Evolutionary conservation across 2,329 filamentous ascomycete species (phyloP).

Genomic region (Periconia sp.): DNA sequence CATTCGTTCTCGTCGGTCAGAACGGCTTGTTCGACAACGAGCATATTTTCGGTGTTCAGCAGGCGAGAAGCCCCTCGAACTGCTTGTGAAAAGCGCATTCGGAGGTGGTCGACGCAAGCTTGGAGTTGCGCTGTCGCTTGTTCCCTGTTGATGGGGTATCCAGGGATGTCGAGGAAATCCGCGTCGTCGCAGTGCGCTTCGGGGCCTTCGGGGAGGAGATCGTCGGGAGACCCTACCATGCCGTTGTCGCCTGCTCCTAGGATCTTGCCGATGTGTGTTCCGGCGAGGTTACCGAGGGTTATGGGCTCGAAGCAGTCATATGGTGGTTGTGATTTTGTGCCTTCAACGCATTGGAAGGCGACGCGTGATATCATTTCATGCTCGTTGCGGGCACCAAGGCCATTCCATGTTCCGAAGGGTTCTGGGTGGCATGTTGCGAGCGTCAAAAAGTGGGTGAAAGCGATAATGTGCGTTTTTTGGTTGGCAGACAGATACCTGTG

Average conservation of each 20-base stretch:
- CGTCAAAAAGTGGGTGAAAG: no score
- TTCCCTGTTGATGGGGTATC: conserved; percentile 1
- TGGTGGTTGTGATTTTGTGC: conserved; percentile 1
- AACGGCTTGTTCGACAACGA: background rate
- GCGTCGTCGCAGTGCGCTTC: conserved; percentile 11
- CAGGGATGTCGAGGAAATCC: conserved; percentile 4
- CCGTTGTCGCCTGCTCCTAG: conserved; percentile 4
- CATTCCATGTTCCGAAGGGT: conserved; percentile 6
- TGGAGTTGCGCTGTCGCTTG: conserved; percentile 3
- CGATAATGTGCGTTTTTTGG: no score
- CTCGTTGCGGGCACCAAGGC: conserved; percentile 5
- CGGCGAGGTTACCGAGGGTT: conserved; percentile 7
- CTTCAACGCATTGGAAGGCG: conserved; percentile 4
- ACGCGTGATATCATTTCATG: conserved; percentile 10
- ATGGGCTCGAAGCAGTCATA: conserved; percentile 10
- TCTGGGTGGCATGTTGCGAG: background rate
- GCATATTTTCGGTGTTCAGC: background rate
- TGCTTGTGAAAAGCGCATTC: conserved; percentile 6
- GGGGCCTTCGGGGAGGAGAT: background rate
- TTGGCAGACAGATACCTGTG: background rate
- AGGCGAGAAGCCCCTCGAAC: background rate
- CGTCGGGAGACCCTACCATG: conserved; percentile 6
- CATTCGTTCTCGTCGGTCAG: conserved; percentile 1
- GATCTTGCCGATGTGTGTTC: conserved; percentile 2
- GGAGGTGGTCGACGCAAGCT: conserved; percentile 6